Evolutionary conservation across 1,139 yeast species (phyloP), one percentile per base, ranked within the genome.

Genomic region (Protomyces inouyei): DNA sequence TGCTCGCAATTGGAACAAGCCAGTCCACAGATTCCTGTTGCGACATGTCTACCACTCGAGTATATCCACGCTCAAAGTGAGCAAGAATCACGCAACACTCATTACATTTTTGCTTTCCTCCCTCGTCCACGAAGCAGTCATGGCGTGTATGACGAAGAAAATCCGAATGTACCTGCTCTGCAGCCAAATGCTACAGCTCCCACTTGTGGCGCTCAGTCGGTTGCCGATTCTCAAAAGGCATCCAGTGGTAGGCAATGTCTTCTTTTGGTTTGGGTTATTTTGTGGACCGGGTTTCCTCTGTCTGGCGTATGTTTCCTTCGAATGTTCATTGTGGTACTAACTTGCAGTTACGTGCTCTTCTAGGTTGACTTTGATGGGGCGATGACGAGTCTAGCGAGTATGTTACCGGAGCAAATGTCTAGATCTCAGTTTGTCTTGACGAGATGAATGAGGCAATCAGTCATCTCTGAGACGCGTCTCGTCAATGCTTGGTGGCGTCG

Each of bases 1-100:
- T 76, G 88, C 97, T 9, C 82, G 97, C 69, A 85, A 88, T 69
- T 95, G 99, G 98, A 93, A 93, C 73, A 82, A 84, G 9, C 97
- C 98, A 0, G 98, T 95, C n/a, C 97, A 93, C 74, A 83, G 85
- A 70, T 93, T 93, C 72, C 78, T 93, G 67, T 78, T 91, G 55
- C 83, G 98, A 69, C 99, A 95, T 73, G 98, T 93, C 8, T 95
- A 93, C 74, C 97, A 91, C 73, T 87, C 96, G 37, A 85, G 95
- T 16, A 88, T 93, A 67, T 85, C 95, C 69, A 85, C 92, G 0
- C 79, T 91, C 60, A 80, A 84, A 59, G 79, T 91, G 64, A 82
- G 84, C 69, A 89, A 86, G 73, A 67, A 73, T 0, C 80, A 80
- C 60, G 97, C 98, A 0, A 85, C 95, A 1, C 68, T 92, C 46